A percentile compares a stretch with the other conserved stretches of the same genome.
phyloP scores from a whole-genome alignment of 169 alveolate species.

The Plasmodium adleri region DNA sequence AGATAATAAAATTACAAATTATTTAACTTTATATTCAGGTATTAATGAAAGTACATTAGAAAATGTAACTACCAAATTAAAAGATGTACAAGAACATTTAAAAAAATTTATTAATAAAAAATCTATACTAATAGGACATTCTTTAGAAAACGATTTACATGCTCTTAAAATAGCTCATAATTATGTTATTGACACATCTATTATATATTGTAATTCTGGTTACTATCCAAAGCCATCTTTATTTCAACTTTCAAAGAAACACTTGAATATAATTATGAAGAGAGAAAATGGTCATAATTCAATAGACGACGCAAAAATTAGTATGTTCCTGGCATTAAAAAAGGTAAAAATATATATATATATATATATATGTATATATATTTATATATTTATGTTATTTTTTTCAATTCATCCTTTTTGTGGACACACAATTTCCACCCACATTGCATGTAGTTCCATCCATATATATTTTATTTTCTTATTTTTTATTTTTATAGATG shows the following conservation, averaged over 20 bases:
- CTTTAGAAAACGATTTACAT: slow-evolving; percentile 77
- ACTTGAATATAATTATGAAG: slow-evolving; percentile 71
- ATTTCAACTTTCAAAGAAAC: slow-evolving; percentile 58
- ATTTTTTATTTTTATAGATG: slow-evolving; percentile 7
- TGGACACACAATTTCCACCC: too few species aligned
- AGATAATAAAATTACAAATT: slow-evolving; percentile 62
- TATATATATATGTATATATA: neutral
- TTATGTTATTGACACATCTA: slow-evolving; percentile 77
- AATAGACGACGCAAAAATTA: slow-evolving; percentile 74
- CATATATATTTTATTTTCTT: neutral
- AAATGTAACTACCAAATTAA: slow-evolving; percentile 68
- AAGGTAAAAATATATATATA: slow-evolving; percentile 17
- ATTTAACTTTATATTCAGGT: slow-evolving; percentile 81
- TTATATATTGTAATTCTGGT: slow-evolving; percentile 38
- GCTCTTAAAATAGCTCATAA: slow-evolving; percentile 76
- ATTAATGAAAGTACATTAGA: slow-evolving; percentile 75
- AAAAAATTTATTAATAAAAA: slow-evolving; percentile 65
- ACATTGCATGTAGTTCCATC: too few species aligned
- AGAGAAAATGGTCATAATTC: slow-evolving; percentile 80
- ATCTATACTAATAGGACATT: slow-evolving; percentile 80
- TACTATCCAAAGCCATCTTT: slow-evolving; percentile 62
- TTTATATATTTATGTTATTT: neutral
- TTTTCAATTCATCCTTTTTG: neutral
- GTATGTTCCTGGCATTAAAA: slow-evolving; percentile 79
- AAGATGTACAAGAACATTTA: slow-evolving; percentile 73